These are phyloP conservation scores for Mucor lusitanicus DNA, from an alignment of 371 early-diverging fungal species.

Conservation along the genomic window DNA sequence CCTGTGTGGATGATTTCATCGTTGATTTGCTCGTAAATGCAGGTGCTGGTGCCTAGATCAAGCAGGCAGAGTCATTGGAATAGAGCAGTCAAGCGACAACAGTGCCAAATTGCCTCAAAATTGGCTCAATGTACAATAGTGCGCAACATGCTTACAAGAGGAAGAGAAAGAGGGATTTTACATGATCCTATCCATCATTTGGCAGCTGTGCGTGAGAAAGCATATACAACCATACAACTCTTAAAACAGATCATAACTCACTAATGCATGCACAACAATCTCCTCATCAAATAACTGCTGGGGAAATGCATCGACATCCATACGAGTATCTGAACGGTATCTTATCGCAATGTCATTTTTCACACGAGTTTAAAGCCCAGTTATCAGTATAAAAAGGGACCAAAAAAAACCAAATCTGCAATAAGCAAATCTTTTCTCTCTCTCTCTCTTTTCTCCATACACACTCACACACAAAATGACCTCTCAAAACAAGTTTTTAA, in stretches of 20 bases:
- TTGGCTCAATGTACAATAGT: background rate
- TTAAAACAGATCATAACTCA: no score
- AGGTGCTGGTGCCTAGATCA: background rate
- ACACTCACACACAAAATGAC: background rate
- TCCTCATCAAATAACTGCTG: no score
- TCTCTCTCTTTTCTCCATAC: background rate
- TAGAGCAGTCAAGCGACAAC: background rate
- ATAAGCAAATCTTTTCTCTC: conserved; percentile 1
- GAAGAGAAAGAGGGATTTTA: background rate
- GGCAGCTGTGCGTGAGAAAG: no score
- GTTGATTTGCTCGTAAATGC: background rate
- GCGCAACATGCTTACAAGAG: background rate
- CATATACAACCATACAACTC: no score
- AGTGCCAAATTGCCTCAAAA: background rate
- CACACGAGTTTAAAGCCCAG: conserved; percentile 1
- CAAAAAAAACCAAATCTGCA: background rate
- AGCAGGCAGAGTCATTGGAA: background rate
- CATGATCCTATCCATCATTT: no score
- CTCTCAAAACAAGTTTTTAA: conserved; percentile 27
- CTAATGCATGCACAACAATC: no score
- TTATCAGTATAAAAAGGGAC: background rate
- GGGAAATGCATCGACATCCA: no score
- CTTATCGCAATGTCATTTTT: background rate
- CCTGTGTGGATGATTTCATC: background rate
- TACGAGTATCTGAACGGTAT: background rate